Evolutionary conservation across 164 flowering plant species (phyloP).

Genomic region (Pachysandra terminalis): DNA sequence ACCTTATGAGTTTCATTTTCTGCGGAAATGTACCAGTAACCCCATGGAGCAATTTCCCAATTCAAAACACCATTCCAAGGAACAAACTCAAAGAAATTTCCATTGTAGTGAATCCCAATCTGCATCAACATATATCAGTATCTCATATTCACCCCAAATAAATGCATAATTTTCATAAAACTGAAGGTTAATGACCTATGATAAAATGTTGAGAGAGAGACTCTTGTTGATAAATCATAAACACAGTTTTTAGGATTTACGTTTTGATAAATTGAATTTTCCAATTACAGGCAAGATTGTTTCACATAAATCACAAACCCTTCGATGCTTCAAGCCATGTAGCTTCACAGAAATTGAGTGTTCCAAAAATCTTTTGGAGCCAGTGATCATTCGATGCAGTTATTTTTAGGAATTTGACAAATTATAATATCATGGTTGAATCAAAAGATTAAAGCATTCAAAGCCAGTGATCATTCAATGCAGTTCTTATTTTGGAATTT

Average conservation of each 20-base stretch:
- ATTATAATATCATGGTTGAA: neutral
- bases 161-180: neutral
- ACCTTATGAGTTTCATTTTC: conserved; percentile 74
- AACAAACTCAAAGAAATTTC: conserved; percentile 88
- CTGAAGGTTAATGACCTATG: neutral
- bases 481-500: neutral
- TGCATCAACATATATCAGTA: conserved; percentile 26
- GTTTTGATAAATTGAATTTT: neutral
- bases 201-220: too few relatives aligned
- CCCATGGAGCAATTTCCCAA: conserved; percentile 92
- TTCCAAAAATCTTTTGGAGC: neutral
- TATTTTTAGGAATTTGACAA: neutral
- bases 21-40: conserved; percentile 75
- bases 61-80: conserved; percentile 90
- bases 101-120: conserved; percentile 84
- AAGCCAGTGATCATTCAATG: too few relatives aligned
- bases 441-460: too few relatives aligned
- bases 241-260: neutral
- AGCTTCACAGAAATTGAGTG: neutral
- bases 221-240: neutral
- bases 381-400: too few relatives aligned
- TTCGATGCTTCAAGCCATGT: neutral
- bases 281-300: neutral
- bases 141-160: neutral
- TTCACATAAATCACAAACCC: neutral